phyloP scores from a whole-genome alignment of 441 rosid species.

The Pelargonium myrrhifolium region DNA sequence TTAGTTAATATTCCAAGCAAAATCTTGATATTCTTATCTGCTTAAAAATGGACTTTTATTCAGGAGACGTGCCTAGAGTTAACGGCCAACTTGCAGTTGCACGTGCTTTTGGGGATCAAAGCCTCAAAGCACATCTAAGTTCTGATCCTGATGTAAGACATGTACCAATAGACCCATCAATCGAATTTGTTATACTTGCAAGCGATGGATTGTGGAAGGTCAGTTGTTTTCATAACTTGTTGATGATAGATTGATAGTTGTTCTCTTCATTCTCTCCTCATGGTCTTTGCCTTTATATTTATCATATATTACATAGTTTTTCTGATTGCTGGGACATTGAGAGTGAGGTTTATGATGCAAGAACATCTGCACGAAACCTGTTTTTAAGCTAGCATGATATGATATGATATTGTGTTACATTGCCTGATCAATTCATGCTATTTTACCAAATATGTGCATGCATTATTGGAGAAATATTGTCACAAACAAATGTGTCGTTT shows the following conservation, averaged over 20 bases:
- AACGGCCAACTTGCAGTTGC: conserved; percentile 75
- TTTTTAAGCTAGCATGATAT: background rate
- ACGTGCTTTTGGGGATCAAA: conserved; percentile 70
- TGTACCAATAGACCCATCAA: conserved; percentile 41
- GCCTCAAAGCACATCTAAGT: conserved; percentile 63
- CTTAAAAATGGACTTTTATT: conserved; percentile 17
- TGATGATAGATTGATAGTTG: background rate
- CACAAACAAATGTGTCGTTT: no score
- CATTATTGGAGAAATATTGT: no score
- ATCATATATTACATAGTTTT: background rate
- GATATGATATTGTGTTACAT: background rate
- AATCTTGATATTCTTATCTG: background rate
- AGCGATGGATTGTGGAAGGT: conserved; percentile 82
- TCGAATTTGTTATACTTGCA: conserved; percentile 50
- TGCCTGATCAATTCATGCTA: background rate
- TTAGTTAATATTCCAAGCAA: background rate
- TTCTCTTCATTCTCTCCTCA: background rate
- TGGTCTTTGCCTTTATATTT: background rate
- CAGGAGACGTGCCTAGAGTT: conserved; percentile 76
- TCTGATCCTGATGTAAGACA: conserved; percentile 55
- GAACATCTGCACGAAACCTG: background rate
- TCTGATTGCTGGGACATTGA: background rate
- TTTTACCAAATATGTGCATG: no score
- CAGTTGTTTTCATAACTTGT: conserved; percentile 19
- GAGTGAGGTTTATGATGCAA: background rate